Conservation (phyloP, 106 monocot genomes). For the Chionographis japonica region DNA sequence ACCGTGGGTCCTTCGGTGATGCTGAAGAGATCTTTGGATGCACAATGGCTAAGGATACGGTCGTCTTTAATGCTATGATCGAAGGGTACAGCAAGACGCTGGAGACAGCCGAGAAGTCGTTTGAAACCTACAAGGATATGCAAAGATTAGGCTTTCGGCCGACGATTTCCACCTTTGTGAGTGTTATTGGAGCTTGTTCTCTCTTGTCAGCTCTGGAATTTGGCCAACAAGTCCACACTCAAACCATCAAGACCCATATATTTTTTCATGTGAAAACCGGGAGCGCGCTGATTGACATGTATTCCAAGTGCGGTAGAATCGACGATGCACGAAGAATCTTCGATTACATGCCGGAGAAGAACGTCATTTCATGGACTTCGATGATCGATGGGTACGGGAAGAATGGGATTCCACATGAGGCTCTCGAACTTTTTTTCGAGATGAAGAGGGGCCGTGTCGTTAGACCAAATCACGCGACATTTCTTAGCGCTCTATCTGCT, state of each 20-base stretch:
- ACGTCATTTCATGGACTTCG: conserved; percentile 88
- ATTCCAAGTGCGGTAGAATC: conserved; percentile 67
- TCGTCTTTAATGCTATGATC: conserved; percentile 92
- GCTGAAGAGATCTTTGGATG: conserved; percentile 65
- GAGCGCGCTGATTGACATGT: conserved; percentile 87
- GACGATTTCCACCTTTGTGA: conserved; percentile 70
- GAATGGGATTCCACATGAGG: conserved; percentile 64
- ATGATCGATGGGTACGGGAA: conserved; percentile 98
- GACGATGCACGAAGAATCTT: conserved; percentile 65
- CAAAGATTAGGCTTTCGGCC: conserved; percentile 27
- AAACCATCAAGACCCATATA: conserved; percentile 43
- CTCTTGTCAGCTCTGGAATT: conserved; percentile 58
- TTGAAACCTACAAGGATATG: conserved; percentile 69
- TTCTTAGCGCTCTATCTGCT: conserved; percentile 69
- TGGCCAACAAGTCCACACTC: conserved; percentile 73
- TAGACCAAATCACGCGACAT: conserved; percentile 67
- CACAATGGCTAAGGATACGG: conserved; percentile 49
- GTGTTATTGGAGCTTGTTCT: conserved; percentile 83
- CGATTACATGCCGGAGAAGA: conserved; percentile 55
- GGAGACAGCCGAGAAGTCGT: conserved; percentile 43
- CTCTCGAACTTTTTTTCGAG: conserved; percentile 50
- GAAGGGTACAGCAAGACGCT: conserved; percentile 71
- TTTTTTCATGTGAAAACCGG: conserved; percentile 57
- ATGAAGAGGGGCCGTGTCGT: conserved; percentile 40
- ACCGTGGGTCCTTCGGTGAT: conserved; percentile 33